Conservation (phyloP, 371 early-diverging fungal genomes). For the Apophysomyces sp. region DNA sequence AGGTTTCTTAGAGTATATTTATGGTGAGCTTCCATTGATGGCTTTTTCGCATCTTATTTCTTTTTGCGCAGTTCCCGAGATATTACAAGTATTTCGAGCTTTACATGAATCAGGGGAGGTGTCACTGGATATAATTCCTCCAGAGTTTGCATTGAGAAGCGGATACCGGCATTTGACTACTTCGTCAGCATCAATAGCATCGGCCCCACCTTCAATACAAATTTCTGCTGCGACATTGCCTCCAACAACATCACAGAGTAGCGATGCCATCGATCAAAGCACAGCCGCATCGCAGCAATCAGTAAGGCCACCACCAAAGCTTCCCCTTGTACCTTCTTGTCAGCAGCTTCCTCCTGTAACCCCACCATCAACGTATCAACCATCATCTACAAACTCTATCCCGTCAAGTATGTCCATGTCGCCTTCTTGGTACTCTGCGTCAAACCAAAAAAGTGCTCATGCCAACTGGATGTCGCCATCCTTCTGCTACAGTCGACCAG, state of each 20-base stretch:
- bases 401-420: slow-evolving; percentile 48
- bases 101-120: slow-evolving; percentile 40
- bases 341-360: slow-evolving; percentile 10
- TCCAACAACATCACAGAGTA: neutral
- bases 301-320: neutral
- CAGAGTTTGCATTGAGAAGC: slow-evolving; percentile 42
- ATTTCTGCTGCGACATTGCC: neutral
- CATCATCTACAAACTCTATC: slow-evolving; percentile 41
- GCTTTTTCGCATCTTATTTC: neutral
- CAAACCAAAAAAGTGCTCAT: slow-evolving; percentile 44
- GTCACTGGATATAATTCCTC: slow-evolving; percentile 48
- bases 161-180: slow-evolving; percentile 34
- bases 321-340: neutral
- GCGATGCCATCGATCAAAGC: too few relatives aligned
- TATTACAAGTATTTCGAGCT: slow-evolving; percentile 35
- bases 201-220: slow-evolving; percentile 7
- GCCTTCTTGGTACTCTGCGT: slow-evolving; percentile 51
- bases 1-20: slow-evolving; percentile 44
- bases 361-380: slow-evolving; percentile 38
- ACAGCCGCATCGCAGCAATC: neutral
- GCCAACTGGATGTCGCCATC: slow-evolving; percentile 54
- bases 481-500: slow-evolving; percentile 48
- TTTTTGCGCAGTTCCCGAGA: slow-evolving; percentile 29
- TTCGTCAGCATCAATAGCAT: slow-evolving; percentile 6
- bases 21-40: slow-evolving; percentile 23